phyloP scores from a whole-genome alignment of 176 grass and related monocot species.

The Ensete glaucum region DNA sequence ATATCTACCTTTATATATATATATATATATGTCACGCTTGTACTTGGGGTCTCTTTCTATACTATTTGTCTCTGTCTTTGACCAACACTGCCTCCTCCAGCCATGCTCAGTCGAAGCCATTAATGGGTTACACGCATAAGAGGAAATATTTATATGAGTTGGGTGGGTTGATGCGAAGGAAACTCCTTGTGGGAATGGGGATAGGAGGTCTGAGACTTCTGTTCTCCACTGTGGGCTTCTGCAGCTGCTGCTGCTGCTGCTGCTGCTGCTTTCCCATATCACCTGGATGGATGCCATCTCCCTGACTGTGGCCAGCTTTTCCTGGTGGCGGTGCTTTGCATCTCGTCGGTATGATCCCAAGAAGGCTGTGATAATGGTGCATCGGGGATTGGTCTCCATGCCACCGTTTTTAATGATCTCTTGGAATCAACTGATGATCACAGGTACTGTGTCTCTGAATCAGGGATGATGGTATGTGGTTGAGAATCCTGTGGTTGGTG shows the following conservation, averaged over 20 bases:
- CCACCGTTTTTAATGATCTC: too few species aligned
- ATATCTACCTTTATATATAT: not conserved
- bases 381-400: too few species aligned
- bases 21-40: not conserved
- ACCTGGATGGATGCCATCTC: slow-evolving; percentile 6
- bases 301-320: not conserved
- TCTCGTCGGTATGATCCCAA: not conserved
- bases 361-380: not conserved
- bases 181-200: not conserved
- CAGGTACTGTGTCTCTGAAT: too few species aligned
- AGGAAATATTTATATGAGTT: not conserved
- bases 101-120: not conserved
- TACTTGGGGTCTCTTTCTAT: slow-evolving; percentile 5
- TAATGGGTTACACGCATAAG: not conserved
- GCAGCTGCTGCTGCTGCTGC: not conserved
- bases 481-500: too few species aligned
- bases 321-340: not conserved
- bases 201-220: slow-evolving; percentile 6
- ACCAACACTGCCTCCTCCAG: not conserved
- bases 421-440: too few species aligned
- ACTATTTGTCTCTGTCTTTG: slow-evolving; percentile 14
- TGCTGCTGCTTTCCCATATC: not conserved
- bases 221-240: not conserved
- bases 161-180: not conserved
- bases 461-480: too few species aligned